Base-by-base conservation (phyloP, 306 rosid species). In the Ochetophila trinervis region DNA sequence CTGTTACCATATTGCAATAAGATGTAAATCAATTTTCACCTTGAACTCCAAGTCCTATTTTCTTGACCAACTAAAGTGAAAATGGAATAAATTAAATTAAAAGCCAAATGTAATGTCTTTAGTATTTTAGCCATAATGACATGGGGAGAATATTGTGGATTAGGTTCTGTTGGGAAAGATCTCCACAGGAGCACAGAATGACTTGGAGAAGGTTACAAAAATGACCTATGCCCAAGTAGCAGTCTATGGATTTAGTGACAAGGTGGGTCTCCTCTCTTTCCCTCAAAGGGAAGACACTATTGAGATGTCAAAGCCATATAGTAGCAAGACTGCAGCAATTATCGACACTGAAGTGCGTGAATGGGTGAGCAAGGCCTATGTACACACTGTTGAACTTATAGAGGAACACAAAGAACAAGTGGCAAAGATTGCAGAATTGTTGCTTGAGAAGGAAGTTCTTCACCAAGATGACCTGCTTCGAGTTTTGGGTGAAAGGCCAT, bases 221-320 rank as follows among this genome's bases (percentile, higher is more conserved):
- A 81, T 93, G 96, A 93, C 98, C 5, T 93, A 93, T 66, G 97
- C 94, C 30, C 98, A 93, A 79, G 98, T 93, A 8, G 96, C 98
- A 15, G 81, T 89, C 13, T 89, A 89, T 45, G 98, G 98, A 34
- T 93, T 93, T 23, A 93, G 98, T 4, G 96, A 89, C 18, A 93
- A 93, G 76, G 98, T 93, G 22, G 98, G 97, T 8, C 95, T 87
- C 68, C 92, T 93, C 52, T 89, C 98, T 32, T 93, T 93, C 74
- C 98, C 98, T 56, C 87, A 68, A 47, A 81, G 74, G 51, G 97
- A 86, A 1, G 98, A 86, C 36, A 0, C 83, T 0, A 77, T 77
- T 69, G 95, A 78, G 80, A 70, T 83, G 95, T 44, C 60, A 27
- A 93, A 89, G 72, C 98, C 97, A 57, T 93, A 89, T 82, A 87